Evolutionary conservation across 306 rosid genomes (phyloP), one percentile per base, ranked within the genome.

Genomic region (Dalbergia cultrata): DNA sequence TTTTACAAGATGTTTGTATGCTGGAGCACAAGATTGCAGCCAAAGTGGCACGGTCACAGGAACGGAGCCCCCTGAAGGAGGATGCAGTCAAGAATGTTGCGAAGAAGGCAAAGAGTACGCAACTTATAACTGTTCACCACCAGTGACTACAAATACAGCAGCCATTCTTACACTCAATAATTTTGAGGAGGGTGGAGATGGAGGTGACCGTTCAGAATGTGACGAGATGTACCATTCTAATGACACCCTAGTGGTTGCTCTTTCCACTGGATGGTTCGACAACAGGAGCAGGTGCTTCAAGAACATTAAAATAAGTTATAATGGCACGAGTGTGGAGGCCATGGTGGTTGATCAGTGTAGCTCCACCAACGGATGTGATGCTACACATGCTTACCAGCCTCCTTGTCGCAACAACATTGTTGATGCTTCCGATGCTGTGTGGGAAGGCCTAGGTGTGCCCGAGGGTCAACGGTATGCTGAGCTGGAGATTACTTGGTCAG

Each of bases 211-310:
- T 45, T 90, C 87, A 5, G 64, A 70, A 35, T 90, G 91, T 59
- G 91, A 90, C 59, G 35, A 54, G 1, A 45, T 19, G 3, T 85
- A 67, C 63, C 93, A 90, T 76, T 72, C 71, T 0, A 81, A 83
- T 52, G 56, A 64, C 76, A 76, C 62, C 0, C 87, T 75, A 0
- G 69, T 81, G 0, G 91, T 90, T 59, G 91, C 93, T 4, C 49
- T 90, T 3, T 88, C 88, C 1, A 86, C 92, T 0, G 87, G 92
- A 33, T 90, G 92, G 94, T 90, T 82, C 67, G 69, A 69, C 44
- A 2, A 77, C 22, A 75, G 34, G 34, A 41, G 72, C 4, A 58
- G 31, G 13, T 58, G 64, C 33, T 16, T 7, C 34, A 19, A 19
- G 1, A 19, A 58, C 13, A 58, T 58, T 9, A 21, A 4, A 6